Evolutionary conservation across 441 rosid genomes (phyloP).

Genomic region (Adansonia rubrostipa): DNA sequence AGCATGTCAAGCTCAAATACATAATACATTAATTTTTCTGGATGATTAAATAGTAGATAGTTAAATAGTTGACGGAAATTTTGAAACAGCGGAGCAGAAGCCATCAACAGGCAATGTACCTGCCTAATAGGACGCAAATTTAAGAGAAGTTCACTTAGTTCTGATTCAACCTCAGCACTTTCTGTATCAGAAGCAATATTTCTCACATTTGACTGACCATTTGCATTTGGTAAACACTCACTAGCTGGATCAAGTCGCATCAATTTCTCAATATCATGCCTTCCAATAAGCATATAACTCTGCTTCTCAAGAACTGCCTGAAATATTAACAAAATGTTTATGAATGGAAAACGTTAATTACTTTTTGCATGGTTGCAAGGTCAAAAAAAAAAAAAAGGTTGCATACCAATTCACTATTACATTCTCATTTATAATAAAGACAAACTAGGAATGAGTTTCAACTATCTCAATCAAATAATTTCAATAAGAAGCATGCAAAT

Average conservation of each 20-base stretch:
- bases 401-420: background rate
- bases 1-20: background rate
- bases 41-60: background rate
- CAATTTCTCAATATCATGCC: constrained; percentile 97
- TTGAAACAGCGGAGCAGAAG: background rate
- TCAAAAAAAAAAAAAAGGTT: background rate
- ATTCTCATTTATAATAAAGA: background rate
- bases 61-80: background rate
- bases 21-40: background rate
- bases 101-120: constrained; percentile 43
- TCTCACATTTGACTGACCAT: constrained; percentile 46
- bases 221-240: constrained; percentile 65
- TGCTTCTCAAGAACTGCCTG: constrained; percentile 99
- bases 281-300: constrained; percentile 96
- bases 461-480: constrained; percentile 13
- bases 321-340: constrained; percentile 36
- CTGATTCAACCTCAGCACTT: constrained; percentile 59
- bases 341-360: constrained; percentile 28
- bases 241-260: constrained; percentile 91
- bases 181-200: constrained; percentile 50
- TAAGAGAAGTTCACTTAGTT: constrained; percentile 72
- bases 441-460: constrained; percentile 6
- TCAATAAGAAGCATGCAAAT: background rate
- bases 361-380: background rate
- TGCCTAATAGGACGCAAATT: constrained; percentile 84